A percentile compares a stretch with the other conserved stretches of the same genome.
Conservation (phyloP, 805 yeast species). For the Jamesozyma rosinii region DNA sequence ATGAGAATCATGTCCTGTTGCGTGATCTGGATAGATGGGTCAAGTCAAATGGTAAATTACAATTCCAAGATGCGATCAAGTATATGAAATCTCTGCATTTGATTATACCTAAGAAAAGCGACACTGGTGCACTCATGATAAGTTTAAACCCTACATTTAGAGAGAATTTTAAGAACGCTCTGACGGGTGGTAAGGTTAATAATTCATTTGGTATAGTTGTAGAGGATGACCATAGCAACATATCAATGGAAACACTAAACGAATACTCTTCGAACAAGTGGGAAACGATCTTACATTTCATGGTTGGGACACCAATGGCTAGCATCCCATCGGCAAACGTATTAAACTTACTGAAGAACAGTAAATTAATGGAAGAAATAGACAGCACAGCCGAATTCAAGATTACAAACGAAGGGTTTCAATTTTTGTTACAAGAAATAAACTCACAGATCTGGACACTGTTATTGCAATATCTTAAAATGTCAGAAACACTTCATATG, state of each 20-base stretch:
- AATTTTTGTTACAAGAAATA: constrained; percentile 83
- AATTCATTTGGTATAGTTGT: constrained; percentile 72
- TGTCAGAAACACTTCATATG: constrained; percentile 78
- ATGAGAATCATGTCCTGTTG: constrained; percentile 60
- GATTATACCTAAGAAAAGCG: constrained; percentile 34
- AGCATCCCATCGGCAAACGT: constrained; percentile 75
- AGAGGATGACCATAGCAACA: constrained; percentile 37
- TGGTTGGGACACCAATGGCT: constrained; percentile 85
- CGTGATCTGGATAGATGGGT: constrained; percentile 71
- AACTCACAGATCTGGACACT: constrained; percentile 94
- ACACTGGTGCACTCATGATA: constrained; percentile 22
- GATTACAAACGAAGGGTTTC: constrained; percentile 89
- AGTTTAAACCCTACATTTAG: constrained; percentile 67
- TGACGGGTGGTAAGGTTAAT: constrained; percentile 66
- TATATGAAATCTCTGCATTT: constrained; percentile 69
- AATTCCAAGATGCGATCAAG: constrained; percentile 66
- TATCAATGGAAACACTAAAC: constrained; percentile 46
- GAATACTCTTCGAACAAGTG: constrained; percentile 77
- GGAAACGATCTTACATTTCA: constrained; percentile 92
- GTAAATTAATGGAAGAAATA: constrained; percentile 77
- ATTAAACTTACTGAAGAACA: constrained; percentile 60
- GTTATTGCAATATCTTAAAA: constrained; percentile 73
- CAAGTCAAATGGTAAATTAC: constrained; percentile 43
- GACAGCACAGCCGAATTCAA: constrained; percentile 36
- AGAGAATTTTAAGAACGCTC: constrained; percentile 65